Conservation (phyloP, 2,329 filamentous ascomycete genomes). For the Dryadomyces sulphureus region DNA sequence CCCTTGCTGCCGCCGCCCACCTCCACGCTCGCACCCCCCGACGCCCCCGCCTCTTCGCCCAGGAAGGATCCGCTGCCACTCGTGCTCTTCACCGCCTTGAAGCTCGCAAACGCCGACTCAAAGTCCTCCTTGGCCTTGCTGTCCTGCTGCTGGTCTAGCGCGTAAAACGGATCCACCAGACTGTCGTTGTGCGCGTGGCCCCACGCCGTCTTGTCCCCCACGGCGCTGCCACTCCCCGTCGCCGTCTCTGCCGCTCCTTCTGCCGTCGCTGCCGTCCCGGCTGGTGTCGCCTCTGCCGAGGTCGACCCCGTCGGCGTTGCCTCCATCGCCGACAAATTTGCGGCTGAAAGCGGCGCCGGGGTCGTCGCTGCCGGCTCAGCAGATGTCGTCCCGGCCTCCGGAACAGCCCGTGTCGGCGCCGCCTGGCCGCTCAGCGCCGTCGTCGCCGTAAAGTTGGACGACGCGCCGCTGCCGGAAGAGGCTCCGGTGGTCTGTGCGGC, state of each 20-base stretch:
- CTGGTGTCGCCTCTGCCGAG: neutral
- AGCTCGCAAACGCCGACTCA: conserved; percentile 71
- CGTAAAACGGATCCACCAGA: conserved; percentile 34
- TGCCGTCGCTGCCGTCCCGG: neutral
- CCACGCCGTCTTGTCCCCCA: conserved; percentile 3
- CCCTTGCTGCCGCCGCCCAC: neutral
- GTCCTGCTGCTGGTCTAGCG: conserved; percentile 25
- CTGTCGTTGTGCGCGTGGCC: conserved; percentile 13
- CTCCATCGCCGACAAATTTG: neutral
- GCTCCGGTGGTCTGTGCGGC: conserved; percentile 43
- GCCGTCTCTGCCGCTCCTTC: neutral
- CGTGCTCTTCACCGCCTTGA: conserved; percentile 27
- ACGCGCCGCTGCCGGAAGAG: conserved; percentile 36
- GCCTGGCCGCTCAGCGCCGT: conserved; percentile 32
- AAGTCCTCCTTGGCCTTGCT: conserved; percentile 65
- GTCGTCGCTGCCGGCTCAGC: neutral
- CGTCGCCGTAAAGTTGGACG: conserved; percentile 33
- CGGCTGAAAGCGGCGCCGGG: neutral
- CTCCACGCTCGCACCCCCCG: neutral
- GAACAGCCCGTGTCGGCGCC: conserved; percentile 29
- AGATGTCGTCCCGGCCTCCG: conserved; percentile 22
- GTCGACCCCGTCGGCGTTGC: neutral
- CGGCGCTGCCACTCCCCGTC: neutral
- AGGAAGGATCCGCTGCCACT: conserved; percentile 12
- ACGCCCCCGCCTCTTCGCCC: neutral